Conservation (phyloP, 306 rosid genomes). For the Citrullus amarus region DNA sequence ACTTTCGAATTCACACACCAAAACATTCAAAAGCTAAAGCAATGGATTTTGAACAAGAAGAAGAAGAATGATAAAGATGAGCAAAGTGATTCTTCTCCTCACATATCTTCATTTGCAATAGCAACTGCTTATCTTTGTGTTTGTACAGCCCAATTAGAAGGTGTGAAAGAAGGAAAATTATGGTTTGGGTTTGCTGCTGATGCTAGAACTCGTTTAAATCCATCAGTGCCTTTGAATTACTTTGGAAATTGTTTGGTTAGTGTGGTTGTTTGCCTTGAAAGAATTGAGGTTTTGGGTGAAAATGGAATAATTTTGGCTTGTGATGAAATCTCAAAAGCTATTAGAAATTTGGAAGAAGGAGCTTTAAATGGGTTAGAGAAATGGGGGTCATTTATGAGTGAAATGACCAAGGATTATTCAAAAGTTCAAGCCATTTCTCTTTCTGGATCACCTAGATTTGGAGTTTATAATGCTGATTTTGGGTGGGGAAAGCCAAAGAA, state of each 20-base stretch:
- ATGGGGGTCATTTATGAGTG: conserved; percentile 1
- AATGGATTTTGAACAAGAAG: neutral
- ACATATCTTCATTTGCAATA: neutral
- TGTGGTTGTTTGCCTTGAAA: neutral
- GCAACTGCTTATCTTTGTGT: neutral
- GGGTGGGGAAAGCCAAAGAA: neutral
- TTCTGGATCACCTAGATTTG: neutral
- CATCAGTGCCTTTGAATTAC: neutral
- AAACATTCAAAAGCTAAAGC: neutral
- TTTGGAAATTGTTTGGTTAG: neutral
- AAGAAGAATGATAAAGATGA: neutral
- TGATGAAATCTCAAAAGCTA: conserved; percentile 7
- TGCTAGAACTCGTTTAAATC: neutral
- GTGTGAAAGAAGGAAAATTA: neutral
- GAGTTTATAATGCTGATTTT: neutral
- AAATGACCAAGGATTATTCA: neutral
- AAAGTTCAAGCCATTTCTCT: neutral
- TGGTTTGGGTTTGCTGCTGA: neutral
- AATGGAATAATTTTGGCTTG: conserved; percentile 17
- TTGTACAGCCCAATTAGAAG: neutral
- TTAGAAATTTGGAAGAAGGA: conserved; percentile 8
- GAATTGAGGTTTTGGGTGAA: conserved; percentile 7
- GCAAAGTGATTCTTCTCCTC: neutral
- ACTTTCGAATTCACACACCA: neutral
- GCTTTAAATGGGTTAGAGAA: conserved; percentile 3